A percentile compares a stretch with the other conserved stretches of the same genome.
Evolutionary conservation across 2,329 filamentous ascomycete genomes (phyloP).

Genomic region (Aspergillus sp.): DNA sequence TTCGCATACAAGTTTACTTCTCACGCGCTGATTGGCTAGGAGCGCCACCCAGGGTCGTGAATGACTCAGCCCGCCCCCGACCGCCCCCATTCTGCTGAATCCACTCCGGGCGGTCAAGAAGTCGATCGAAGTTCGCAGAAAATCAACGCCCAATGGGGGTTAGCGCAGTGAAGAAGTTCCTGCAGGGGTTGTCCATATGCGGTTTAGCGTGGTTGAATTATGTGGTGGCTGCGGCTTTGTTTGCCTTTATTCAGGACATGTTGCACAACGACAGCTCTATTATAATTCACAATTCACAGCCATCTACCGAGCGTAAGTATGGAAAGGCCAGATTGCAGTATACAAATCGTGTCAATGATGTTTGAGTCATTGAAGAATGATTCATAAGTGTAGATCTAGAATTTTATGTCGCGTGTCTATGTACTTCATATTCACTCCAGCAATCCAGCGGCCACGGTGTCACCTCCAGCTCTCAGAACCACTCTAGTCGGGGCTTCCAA

Average conservation of each 20-base stretch:
- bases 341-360: background rate
- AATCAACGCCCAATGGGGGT: background rate
- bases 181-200: background rate
- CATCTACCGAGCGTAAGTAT: background rate
- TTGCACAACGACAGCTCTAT: background rate
- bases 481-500: slow-evolving; percentile 78
- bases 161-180: slow-evolving; percentile 3
- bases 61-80: slow-evolving; percentile 30
- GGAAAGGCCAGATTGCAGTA: background rate
- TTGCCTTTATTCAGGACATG: slow-evolving; percentile 2
- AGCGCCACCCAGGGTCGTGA: slow-evolving; percentile 16
- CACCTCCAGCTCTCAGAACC: slow-evolving; percentile 75
- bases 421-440: slow-evolving; percentile 55
- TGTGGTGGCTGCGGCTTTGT: background rate
- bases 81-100: slow-evolving; percentile 25
- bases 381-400: background rate
- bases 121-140: slow-evolving; percentile 36
- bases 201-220: background rate
- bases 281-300: background rate
- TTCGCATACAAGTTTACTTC: slow-evolving; percentile 43
- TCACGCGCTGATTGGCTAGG: slow-evolving; percentile 36
- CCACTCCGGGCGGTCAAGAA: slow-evolving; percentile 7
- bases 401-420: background rate
- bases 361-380: background rate
- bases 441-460: slow-evolving; percentile 84